Evolutionary conservation across 306 rosid species (phyloP).

Genomic region (Astragalus glycyphyllos): DNA sequence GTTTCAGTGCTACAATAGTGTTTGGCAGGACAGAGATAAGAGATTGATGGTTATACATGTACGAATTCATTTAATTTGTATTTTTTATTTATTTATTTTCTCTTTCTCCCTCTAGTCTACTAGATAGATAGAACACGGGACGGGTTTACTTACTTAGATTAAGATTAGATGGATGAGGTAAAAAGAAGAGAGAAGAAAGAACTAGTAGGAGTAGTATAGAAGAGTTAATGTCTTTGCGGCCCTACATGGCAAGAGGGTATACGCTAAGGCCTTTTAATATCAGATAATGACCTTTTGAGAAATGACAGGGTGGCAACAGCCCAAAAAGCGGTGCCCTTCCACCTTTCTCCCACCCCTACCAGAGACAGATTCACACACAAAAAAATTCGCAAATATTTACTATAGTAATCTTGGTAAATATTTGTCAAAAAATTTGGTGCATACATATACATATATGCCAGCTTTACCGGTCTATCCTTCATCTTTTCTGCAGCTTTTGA

Average conservation of each 20-base stretch:
- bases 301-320: conserved; percentile 86
- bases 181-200: conserved; percentile 22
- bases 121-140: too few relatives aligned
- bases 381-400: too few relatives aligned
- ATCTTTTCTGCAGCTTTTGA: too few relatives aligned
- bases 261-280: conserved; percentile 59
- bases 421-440: too few relatives aligned
- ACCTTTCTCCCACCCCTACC: conserved; percentile 62
- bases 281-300: conserved; percentile 76
- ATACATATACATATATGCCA: too few relatives aligned
- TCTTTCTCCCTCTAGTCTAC: conserved; percentile 22
- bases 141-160: background rate
- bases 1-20: too few relatives aligned
- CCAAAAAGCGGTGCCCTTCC: conserved; percentile 78
- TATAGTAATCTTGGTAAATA: too few relatives aligned
- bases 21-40: too few relatives aligned
- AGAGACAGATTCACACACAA: background rate
- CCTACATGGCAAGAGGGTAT: conserved; percentile 59
- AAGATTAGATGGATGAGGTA: background rate
- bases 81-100: too few relatives aligned
- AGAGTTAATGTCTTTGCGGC: conserved; percentile 58
- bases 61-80: too few relatives aligned
- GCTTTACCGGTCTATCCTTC: too few relatives aligned
- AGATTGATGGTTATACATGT: too few relatives aligned
- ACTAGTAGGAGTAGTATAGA: background rate